Conservation (phyloP, 768 basidiomycete genomes). For the Scleroderma citrinum region DNA sequence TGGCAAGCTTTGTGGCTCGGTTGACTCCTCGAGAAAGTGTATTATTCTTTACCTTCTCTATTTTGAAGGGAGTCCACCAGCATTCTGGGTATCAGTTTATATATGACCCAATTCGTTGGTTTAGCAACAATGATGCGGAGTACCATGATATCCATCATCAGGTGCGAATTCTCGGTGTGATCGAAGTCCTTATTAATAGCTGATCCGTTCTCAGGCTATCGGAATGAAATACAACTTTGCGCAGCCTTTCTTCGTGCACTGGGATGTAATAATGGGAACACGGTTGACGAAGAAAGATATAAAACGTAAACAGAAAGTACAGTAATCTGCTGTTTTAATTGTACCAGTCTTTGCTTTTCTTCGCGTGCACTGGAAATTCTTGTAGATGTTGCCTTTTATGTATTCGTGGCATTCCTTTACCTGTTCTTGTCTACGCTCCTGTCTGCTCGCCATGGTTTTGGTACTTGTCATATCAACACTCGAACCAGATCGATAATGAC, state of each 20-base stretch:
- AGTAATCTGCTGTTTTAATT: too few species aligned
- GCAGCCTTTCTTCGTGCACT: slow-evolving; percentile 95
- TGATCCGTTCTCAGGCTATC: slow-evolving; percentile 27
- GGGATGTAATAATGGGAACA: slow-evolving; percentile 84
- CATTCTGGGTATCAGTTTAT: neutral
- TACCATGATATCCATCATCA: neutral
- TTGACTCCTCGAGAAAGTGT: neutral
- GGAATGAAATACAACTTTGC: slow-evolving; percentile 96
- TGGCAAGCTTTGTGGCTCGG: neutral
- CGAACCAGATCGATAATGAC: too few species aligned
- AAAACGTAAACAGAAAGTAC: slow-evolving; percentile 36
- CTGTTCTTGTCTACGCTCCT: too few species aligned
- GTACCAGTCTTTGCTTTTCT: too few species aligned
- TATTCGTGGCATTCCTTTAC: too few species aligned
- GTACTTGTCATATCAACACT: too few species aligned
- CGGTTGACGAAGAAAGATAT: slow-evolving; percentile 71
- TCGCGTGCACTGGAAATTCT: too few species aligned
- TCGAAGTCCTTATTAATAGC: neutral
- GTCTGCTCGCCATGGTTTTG: too few species aligned
- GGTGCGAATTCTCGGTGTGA: neutral
- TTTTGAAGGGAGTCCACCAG: neutral
- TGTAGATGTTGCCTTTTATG: too few species aligned
- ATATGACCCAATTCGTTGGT: neutral
- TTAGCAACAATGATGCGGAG: neutral
- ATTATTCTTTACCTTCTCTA: neutral